phyloP scores from a whole-genome alignment of 1,284 basidiomycete genomes.

The Taiwanofungus camphoratus region DNA sequence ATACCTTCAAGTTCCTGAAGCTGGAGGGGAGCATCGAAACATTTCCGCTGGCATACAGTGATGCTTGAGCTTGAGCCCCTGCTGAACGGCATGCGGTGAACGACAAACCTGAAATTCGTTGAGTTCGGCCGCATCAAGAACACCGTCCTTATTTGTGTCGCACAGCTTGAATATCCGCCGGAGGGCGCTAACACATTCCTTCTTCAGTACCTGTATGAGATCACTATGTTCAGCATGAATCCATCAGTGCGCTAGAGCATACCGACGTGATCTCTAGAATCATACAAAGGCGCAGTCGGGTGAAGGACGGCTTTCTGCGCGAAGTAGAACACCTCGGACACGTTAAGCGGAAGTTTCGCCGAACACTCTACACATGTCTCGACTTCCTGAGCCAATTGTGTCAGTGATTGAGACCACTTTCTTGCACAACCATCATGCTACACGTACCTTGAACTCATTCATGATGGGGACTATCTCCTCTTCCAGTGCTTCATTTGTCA shows the following conservation, averaged over 20 bases:
- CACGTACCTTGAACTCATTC: slow-evolving; percentile 89
- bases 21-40: slow-evolving; percentile 92
- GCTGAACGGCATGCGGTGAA: slow-evolving; percentile 1
- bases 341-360: slow-evolving; percentile 84
- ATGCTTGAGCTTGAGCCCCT: slow-evolving; percentile 7
- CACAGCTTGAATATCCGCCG: slow-evolving; percentile 95
- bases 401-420: slow-evolving; percentile 4
- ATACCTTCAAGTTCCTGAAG: slow-evolving; percentile 91
- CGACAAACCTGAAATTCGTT: slow-evolving; percentile 89
- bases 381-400: slow-evolving; percentile 64
- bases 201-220: slow-evolving; percentile 75
- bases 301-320: slow-evolving; percentile 98
- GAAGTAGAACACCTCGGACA: slow-evolving; percentile 99
- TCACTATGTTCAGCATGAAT: slow-evolving; percentile 5
- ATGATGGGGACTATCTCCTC: slow-evolving; percentile 94
- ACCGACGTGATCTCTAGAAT: slow-evolving; percentile 88
- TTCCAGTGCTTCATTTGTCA: slow-evolving; percentile 92
- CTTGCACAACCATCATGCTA: slow-evolving; percentile 5
- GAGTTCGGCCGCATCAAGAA: slow-evolving; percentile 86
- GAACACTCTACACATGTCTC: slow-evolving; percentile 98
- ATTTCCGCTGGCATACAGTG: slow-evolving; percentile 82
- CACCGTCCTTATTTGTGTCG: slow-evolving; percentile 91
- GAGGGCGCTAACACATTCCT: slow-evolving; percentile 85
- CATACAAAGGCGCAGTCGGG: slow-evolving; percentile 95
- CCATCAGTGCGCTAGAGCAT: slow-evolving; percentile 6